Percentiles rank a stretch among this genome's conserved stretches.
These are phyloP conservation scores for Neurospora discreta DNA, from an alignment of 495 filamentous ascomycete species.

Conservation along the genomic window DNA sequence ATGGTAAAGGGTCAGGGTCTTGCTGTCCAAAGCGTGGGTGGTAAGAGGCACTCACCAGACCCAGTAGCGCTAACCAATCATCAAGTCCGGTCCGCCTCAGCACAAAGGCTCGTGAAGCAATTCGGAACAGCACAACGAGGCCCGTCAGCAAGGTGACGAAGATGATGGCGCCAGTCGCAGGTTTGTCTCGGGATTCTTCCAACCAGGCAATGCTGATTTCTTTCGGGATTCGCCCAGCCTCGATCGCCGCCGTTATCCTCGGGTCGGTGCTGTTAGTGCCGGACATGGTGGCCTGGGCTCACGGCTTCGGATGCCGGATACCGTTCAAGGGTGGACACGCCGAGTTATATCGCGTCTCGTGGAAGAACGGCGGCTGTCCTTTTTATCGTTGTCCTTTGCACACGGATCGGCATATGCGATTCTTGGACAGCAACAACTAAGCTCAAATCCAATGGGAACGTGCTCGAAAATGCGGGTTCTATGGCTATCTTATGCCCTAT, in stretches of 20 bases:
- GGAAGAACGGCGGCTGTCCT: not conserved
- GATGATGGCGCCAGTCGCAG: conserved; percentile 30
- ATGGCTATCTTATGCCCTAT: not conserved
- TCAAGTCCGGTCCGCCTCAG: conserved; percentile 26
- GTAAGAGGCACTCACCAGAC: conserved; percentile 19
- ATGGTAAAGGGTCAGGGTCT: not conserved
- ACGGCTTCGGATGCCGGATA: not conserved
- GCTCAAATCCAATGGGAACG: not conserved
- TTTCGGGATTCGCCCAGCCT: conserved; percentile 18
- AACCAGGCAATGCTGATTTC: conserved; percentile 26
- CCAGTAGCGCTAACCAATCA: conserved; percentile 26
- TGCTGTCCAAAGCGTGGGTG: not conserved
- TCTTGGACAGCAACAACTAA: not conserved
- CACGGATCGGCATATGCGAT: not conserved
- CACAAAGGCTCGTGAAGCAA: conserved; percentile 25
- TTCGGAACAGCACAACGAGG: conserved; percentile 20
- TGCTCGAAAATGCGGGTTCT: not conserved
- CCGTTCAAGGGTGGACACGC: not conserved
- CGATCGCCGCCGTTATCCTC: conserved; percentile 3
- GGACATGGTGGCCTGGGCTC: not conserved
- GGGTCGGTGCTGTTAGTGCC: not conserved
- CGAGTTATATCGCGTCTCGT: not conserved
- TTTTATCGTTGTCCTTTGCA: not conserved
- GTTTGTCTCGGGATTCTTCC: conserved; percentile 26
- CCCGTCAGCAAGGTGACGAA: conserved; percentile 26